Evolutionary conservation across 2,329 filamentous ascomycete species (phyloP), one percentile per base, ranked within the genome.

Genomic region (Fusarium camptoceras): DNA sequence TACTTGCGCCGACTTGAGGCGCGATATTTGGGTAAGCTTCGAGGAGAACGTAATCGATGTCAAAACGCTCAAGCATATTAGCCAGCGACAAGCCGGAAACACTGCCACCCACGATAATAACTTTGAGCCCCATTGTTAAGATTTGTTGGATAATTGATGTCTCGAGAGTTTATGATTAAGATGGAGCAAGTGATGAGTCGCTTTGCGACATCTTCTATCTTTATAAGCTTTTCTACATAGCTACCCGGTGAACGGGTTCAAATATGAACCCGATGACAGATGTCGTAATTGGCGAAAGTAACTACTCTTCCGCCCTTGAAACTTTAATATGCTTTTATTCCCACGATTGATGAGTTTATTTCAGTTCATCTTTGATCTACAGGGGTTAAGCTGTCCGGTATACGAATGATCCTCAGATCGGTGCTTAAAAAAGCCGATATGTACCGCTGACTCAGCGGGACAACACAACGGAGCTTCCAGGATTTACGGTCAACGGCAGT

Each of bases 51-150:
- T 27, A 57, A 16, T 59, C 51, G 2, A 59, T 57, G 51, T 8
- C 51, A n/a, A 27, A 47, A 22, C 31, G 25, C 22, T 48, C 51
- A 15, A 57, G 42, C 57, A 60, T 57, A 6, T 57, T 59, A 24
- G 51, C 57, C 24, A 57, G 28, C 24, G 50, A 41, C 5, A 59
- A 28, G 24, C 57, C 57, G 15, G 41, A 34, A 7, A 59, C 51
- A 24, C 51, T 59, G 22, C 41, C 31, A 2, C 57, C 57, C 0
- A 57, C 57, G 22, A 60, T 48, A 2, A 57, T 9, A 4, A 48
- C 42, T 48, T 16, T 41, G 2, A 60, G 58, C 2, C 16, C 31
- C 31, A 37, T 37, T 37, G 9, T 37, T 18, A 9, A 37, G 9
- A 10, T 3, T 18, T 18, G 5, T 37, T 18, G 5, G 9, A 37